Base-by-base conservation (phyloP, 1,284 basidiomycete species). In the Ustilago sp. region DNA sequence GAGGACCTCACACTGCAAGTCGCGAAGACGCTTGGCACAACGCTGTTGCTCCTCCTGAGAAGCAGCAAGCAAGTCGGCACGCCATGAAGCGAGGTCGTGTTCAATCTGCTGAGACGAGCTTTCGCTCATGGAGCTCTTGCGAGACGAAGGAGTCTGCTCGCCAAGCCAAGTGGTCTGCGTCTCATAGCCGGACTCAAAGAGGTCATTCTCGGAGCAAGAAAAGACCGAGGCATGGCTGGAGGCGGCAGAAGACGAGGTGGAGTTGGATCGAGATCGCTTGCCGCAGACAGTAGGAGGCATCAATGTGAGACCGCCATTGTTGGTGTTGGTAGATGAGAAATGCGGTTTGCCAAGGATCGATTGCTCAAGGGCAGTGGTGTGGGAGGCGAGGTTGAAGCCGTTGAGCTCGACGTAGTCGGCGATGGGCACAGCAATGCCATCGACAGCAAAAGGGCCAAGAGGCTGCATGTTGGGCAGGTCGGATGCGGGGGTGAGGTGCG, bases 331-430 rank as follows among this genome's bases (percentile, higher is more conserved):
- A n/a, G 57, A 35, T 38, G 53, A n/a, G 50, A 63, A 63, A 51
- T 58, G 59, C 7, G 74, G 66, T 63, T 77, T 72, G 65, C 69
- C 74, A 19, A 72, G 61, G 66, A 77, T 66, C 55, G 65, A 68
- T 65, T 77, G 74, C 65, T 76, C 68, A 59, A 76, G 68, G 23
- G 74, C 74, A 43, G 69, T 65, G 69, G 65, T 72, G 69, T 77
- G 74, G 63, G 47, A 58, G 48, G 66, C 69, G 28, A 77, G 59
- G 59, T 77, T 77, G 66, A 54, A 57, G 39, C 69, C 69, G 59
- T 63, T 77, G 63, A 72, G 74, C 69, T 77, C 66, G 36, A 72
- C 59, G 39, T 68, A 71, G 60, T 68, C 63, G 15, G 56, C 45
- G 38, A 69, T 43, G 38, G 63, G 59, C 35, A 63, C 13, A 34